Evolutionary conservation across 164 flowering plant species (phyloP).

Genomic region (Umbilicus rupestris): DNA sequence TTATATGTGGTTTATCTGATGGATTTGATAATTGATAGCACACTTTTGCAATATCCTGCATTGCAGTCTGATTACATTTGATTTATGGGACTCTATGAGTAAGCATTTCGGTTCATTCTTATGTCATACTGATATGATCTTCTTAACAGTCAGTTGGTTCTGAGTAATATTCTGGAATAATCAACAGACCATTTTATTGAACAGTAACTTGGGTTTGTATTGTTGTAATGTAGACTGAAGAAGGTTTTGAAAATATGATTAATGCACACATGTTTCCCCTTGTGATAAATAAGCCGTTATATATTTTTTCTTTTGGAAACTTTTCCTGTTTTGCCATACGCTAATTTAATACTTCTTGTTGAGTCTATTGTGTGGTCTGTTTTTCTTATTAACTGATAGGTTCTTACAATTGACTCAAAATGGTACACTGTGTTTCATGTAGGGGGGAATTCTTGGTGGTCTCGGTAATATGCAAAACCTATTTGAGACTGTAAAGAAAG

Average conservation of each 20-base stretch:
- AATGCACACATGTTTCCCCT: background rate
- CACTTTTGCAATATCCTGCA: background rate
- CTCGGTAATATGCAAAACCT: slow-evolving; percentile 65
- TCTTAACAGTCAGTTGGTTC: too few relatives aligned
- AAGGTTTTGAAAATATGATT: background rate
- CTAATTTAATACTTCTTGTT: too few relatives aligned
- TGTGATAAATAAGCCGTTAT: background rate
- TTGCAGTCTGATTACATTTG: background rate
- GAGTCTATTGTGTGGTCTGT: too few relatives aligned
- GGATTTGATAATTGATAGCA: background rate
- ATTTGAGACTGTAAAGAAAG: slow-evolving; percentile 89
- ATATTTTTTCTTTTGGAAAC: too few relatives aligned
- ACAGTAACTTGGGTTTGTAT: too few relatives aligned
- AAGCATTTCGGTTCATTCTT: background rate
- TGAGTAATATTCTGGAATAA: too few relatives aligned
- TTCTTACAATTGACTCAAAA: background rate
- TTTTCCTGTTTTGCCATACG: too few relatives aligned
- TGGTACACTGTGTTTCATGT: slow-evolving; percentile 13
- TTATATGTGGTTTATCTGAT: background rate
- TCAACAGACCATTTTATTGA: too few relatives aligned
- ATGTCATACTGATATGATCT: background rate
- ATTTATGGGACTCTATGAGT: background rate
- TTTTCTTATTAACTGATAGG: background rate
- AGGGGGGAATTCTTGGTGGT: slow-evolving; percentile 78
- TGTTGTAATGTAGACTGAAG: background rate